Evolutionary conservation across 495 filamentous ascomycete species (phyloP).

Genomic region (Collariella sp.): DNA sequence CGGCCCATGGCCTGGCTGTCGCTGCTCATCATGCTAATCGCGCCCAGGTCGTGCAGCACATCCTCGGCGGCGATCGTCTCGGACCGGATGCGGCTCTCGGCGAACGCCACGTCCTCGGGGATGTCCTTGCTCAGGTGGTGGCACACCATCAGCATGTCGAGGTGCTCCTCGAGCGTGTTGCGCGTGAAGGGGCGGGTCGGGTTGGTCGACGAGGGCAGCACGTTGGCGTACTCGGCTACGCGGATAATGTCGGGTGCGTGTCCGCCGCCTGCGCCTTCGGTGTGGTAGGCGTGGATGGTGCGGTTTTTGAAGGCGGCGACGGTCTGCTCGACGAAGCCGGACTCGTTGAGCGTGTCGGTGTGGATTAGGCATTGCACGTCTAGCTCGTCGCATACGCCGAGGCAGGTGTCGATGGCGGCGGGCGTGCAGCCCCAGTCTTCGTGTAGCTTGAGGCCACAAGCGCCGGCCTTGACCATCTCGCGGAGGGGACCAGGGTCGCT

Average conservation of each 20-base stretch:
- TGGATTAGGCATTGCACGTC: conserved; percentile 96
- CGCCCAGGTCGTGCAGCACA: conserved; percentile 90
- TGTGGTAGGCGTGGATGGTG: conserved; percentile 97
- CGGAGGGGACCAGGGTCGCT: conserved; percentile 58
- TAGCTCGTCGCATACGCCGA: conserved; percentile 77
- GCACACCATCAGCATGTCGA: conserved; percentile 99
- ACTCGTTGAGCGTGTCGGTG: conserved; percentile 96
- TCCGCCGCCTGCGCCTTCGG: conserved; percentile 91
- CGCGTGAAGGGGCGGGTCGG: conserved; percentile 85
- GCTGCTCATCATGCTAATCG: conserved; percentile 96
- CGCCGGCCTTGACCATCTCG: conserved; percentile 78
- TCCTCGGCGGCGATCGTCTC: conserved; percentile 98
- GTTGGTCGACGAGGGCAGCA: conserved; percentile 87
- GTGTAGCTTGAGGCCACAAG: conserved; percentile 87
- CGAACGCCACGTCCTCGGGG: conserved; percentile 92
- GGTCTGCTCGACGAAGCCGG: conserved; percentile 92
- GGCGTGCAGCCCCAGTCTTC: conserved; percentile 97
- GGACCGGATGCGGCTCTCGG: conserved; percentile 86
- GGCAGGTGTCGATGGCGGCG: conserved; percentile 84
- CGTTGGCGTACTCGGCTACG: conserved; percentile 86
- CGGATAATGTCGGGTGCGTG: conserved; percentile 96
- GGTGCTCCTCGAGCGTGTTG: conserved; percentile 94
- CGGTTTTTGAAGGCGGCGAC: conserved; percentile 79
- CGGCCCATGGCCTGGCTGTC: conserved; percentile 98
- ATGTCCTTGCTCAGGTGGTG: conserved; percentile 90